Percentiles rank a stretch among this genome's conserved stretches.
These are phyloP conservation scores for Colletotrichum sp. DNA, from an alignment of 2,329 filamentous ascomycete genomes.

Conservation along the genomic window DNA sequence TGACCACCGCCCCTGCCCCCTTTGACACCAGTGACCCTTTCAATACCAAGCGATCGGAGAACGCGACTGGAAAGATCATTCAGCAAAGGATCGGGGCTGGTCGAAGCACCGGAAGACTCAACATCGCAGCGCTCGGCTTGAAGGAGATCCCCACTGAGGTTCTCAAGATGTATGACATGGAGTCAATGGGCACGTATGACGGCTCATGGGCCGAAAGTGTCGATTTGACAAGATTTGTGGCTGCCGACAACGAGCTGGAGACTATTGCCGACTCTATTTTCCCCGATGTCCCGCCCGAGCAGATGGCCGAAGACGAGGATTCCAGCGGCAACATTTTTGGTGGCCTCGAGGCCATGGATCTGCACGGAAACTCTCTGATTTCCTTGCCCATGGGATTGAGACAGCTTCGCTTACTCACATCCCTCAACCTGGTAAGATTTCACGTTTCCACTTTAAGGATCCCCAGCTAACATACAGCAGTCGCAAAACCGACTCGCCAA, in stretches of 20 bases:
- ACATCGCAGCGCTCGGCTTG: conserved; percentile 84
- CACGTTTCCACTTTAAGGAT: background rate
- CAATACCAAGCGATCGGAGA: conserved; percentile 65
- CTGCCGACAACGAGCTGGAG: conserved; percentile 88
- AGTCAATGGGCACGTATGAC: conserved; percentile 65
- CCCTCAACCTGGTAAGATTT: conserved; percentile 75
- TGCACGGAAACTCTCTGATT: conserved; percentile 83
- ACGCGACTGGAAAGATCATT: conserved; percentile 69
- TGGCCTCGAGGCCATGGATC: conserved; percentile 78
- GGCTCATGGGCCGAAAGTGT: conserved; percentile 90
- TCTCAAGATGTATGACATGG: conserved; percentile 87
- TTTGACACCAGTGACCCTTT: conserved; percentile 63
- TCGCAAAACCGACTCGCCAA: conserved; percentile 83
- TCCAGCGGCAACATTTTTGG: conserved; percentile 78
- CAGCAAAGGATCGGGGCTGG: conserved; percentile 75
- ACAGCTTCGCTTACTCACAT: conserved; percentile 75
- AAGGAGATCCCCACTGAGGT: conserved; percentile 83
- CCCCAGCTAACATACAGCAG: conserved; percentile 42
- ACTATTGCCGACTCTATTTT: conserved; percentile 77
- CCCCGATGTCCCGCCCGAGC: conserved; percentile 69
- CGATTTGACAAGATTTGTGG: conserved; percentile 82
- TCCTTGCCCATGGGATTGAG: conserved; percentile 78
- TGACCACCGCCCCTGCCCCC: conserved; percentile 8
- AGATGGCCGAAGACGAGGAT: conserved; percentile 68
- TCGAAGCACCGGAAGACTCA: conserved; percentile 79